Percentiles rank a stretch among this genome's conserved stretches.
Conservation (phyloP, 306 rosid species). For the Mimosa pudica region DNA sequence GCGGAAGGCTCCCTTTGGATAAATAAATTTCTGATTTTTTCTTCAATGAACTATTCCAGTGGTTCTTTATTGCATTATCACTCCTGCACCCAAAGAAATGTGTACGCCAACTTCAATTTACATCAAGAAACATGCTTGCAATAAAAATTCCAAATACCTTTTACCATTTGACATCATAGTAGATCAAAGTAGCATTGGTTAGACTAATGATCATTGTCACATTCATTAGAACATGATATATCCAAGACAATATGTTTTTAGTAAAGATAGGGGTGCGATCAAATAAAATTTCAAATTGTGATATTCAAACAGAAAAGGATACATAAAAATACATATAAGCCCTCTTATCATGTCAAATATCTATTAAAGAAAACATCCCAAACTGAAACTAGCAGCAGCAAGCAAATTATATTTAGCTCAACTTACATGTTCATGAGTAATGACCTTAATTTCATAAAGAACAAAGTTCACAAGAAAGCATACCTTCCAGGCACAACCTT, state of each 20-base stretch:
- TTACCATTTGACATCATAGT: conserved; percentile 20
- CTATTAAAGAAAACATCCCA: not conserved
- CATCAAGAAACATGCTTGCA: not conserved
- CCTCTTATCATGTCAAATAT: conserved; percentile 14
- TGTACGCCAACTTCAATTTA: not conserved
- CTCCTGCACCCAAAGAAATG: conserved; percentile 57
- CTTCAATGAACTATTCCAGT: conserved; percentile 99
- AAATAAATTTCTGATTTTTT: conserved; percentile 86
- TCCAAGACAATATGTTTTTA: not conserved
- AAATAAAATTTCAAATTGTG: conserved; percentile 16
- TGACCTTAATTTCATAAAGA: conserved; percentile 29
- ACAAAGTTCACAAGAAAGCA: conserved; percentile 35
- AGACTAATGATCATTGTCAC: not conserved
- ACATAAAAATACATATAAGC: conserved; percentile 17
- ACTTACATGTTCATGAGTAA: conserved; percentile 26
- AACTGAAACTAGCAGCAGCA: conserved; percentile 11
- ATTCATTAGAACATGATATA: not conserved
- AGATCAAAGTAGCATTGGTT: conserved; percentile 5
- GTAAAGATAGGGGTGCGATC: not conserved
- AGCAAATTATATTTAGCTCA: conserved; percentile 10
- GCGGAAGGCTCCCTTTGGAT: conserved; percentile 91
- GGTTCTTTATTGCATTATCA: conserved; percentile 96
- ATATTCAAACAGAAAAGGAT: conserved; percentile 13
- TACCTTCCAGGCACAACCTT: conserved; percentile 94
- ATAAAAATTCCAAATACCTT: not conserved